Percentiles rank a stretch among this genome's conserved stretches.
phyloP scores from a whole-genome alignment of 1,284 basidiomycete species.

The Heimioporus retisporus region DNA sequence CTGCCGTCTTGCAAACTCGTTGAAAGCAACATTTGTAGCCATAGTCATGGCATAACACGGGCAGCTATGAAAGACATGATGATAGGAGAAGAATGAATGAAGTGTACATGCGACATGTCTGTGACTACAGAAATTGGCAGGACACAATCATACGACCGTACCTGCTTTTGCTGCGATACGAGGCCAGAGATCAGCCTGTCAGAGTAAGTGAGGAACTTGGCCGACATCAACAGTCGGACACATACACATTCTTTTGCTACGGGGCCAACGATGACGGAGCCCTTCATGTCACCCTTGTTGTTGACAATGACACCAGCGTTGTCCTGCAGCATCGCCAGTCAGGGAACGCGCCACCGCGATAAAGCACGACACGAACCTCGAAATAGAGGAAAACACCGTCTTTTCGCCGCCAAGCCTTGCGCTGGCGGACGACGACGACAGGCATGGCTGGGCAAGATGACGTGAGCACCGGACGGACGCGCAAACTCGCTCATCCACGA shows the following conservation, averaged over 20 bases:
- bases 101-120: conserved; percentile 24
- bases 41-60: conserved; percentile 35
- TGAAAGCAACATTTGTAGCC: conserved; percentile 7
- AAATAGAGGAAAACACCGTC: conserved; percentile 99
- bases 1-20: neutral
- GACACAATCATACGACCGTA: conserved; percentile 84
- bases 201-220: neutral
- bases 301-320: conserved; percentile 98
- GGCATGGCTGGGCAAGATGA: conserved; percentile 84
- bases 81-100: neutral
- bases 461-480: neutral
- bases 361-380: conserved; percentile 63
- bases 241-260: conserved; percentile 96
- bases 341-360: neutral
- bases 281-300: conserved; percentile 99
- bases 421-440: conserved; percentile 96
- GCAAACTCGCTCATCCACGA: neutral
- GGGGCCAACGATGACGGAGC: conserved; percentile 98
- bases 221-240: conserved; percentile 28
- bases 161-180: conserved; percentile 99
- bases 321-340: conserved; percentile 61
- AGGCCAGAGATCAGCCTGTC: conserved; percentile 97
- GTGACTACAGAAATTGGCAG: conserved; percentile 23
- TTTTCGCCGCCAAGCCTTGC: conserved; percentile 98
- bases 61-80: conserved; percentile 30